Evolutionary conservation across 495 filamentous ascomycete species (phyloP).

Genomic region (Trichodelitschia bisporula): DNA sequence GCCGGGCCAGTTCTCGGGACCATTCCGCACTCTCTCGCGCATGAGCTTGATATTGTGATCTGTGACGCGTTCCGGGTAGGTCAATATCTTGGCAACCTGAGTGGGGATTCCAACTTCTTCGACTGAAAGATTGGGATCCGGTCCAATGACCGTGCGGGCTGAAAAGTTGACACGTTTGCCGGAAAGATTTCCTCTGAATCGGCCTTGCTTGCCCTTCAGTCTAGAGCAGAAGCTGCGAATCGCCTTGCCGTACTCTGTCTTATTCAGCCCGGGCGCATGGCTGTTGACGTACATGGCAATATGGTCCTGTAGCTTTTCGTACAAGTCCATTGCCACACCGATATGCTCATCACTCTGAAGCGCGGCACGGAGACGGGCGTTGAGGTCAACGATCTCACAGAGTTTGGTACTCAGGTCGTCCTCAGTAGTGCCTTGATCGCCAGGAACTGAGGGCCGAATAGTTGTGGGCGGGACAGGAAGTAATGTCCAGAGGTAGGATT

Average conservation of each 20-base stretch:
- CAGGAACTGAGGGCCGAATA: constrained; percentile 77
- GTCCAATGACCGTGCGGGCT: constrained; percentile 88
- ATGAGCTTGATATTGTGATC: constrained; percentile 67
- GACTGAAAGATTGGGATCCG: constrained; percentile 81
- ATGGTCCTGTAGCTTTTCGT: constrained; percentile 88
- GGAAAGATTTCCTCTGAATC: constrained; percentile 87
- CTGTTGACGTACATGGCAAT: constrained; percentile 96
- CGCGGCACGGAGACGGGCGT: constrained; percentile 54
- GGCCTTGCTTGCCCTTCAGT: constrained; percentile 88
- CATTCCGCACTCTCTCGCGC: constrained; percentile 41
- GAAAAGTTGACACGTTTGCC: constrained; percentile 99
- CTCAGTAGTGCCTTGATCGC: constrained; percentile 78
- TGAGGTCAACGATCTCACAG: constrained; percentile 78
- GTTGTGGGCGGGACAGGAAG: constrained; percentile 81
- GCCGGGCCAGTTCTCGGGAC: constrained; percentile 56
- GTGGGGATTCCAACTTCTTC: constrained; percentile 83
- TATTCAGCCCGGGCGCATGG: constrained; percentile 70
- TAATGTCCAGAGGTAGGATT: constrained; percentile 97
- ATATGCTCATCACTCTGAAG: constrained; percentile 61
- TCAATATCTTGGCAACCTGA: constrained; percentile 78
- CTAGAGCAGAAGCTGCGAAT: constrained; percentile 88
- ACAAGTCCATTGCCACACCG: constrained; percentile 85
- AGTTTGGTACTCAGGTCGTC: constrained; percentile 91
- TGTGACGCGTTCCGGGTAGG: constrained; percentile 74
- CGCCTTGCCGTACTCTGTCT: constrained; percentile 47